Percentiles rank a stretch among this genome's conserved stretches.
phyloP scores from a whole-genome alignment of 148 eudicot genomes.

The Limonium bicolor region DNA sequence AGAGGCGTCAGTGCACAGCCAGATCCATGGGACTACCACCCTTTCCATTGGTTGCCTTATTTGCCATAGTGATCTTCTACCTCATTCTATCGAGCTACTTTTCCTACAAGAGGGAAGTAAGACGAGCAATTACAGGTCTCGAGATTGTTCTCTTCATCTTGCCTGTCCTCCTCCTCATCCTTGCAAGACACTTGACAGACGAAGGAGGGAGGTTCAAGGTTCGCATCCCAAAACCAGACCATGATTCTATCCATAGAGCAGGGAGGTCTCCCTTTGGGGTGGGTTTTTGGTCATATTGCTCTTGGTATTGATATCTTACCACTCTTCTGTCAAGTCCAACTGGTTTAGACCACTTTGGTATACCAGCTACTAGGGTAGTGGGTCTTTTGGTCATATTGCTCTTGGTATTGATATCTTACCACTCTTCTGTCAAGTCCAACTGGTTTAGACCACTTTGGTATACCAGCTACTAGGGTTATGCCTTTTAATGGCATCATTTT shows the following conservation, averaged over 20 bases:
- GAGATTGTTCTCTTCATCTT: slow-evolving; percentile 12
- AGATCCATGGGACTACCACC: slow-evolving; percentile 15
- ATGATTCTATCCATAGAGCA: neutral
- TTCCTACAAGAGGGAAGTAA: slow-evolving; percentile 10
- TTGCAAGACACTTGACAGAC: neutral
- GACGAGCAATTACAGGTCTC: slow-evolving; percentile 7
- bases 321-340: slow-evolving; percentile 7
- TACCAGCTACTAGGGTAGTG: slow-evolving; percentile 4
- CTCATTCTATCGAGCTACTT: slow-evolving; percentile 12
- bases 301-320: slow-evolving; percentile 11
- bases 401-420: slow-evolving; percentile 11
- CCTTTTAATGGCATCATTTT: too few relatives aligned
- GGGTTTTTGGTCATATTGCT: slow-evolving; percentile 6
- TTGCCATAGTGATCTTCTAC: slow-evolving; percentile 13
- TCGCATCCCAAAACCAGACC: slow-evolving; percentile 1
- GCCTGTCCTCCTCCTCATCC: slow-evolving; percentile 13
- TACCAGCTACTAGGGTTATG: too few relatives aligned
- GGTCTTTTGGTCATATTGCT: slow-evolving; percentile 4
- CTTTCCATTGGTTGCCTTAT: slow-evolving; percentile 13
- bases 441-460: slow-evolving; percentile 13
- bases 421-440: slow-evolving; percentile 7
- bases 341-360: slow-evolving; percentile 13
- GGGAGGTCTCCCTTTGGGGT: slow-evolving; percentile 9
- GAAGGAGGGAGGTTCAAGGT: slow-evolving; percentile 4
- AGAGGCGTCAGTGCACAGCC: neutral